A percentile compares a stretch with the other conserved stretches of the same genome.
phyloP scores from a whole-genome alignment of 1,284 basidiomycete species.

The Pseudozyma hubeiensis region DNA sequence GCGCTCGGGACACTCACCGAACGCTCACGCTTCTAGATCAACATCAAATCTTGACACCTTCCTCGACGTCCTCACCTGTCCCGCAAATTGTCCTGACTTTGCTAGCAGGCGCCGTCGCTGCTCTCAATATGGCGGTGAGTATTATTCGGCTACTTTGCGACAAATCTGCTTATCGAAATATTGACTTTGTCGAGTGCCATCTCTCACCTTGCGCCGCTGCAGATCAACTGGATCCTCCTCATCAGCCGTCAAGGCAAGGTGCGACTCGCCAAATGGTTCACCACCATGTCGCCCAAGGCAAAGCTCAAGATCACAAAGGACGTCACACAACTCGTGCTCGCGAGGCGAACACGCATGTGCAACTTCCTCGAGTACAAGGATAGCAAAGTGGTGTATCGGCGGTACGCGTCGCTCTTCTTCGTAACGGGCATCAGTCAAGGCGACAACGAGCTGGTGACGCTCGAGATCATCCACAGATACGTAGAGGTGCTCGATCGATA shows the following conservation, averaged over 20 bases:
- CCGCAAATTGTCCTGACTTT: neutral
- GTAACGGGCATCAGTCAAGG: conserved; percentile 87
- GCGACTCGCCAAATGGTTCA: conserved; percentile 98
- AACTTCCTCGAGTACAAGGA: conserved; percentile 98
- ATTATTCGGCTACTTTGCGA: no score
- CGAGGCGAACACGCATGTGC: conserved; percentile 96
- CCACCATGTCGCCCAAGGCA: conserved; percentile 89
- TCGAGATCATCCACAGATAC: conserved; percentile 97
- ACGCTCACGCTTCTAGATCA: conserved; percentile 2
- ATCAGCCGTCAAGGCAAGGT: conserved; percentile 98
- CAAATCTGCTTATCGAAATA: no score
- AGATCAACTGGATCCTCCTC: conserved; percentile 80
- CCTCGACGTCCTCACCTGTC: neutral
- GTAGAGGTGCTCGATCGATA: conserved; percentile 99
- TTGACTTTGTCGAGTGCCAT: no score
- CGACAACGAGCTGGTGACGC: conserved; percentile 91
- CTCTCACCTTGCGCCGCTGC: neutral
- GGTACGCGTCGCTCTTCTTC: conserved; percentile 98
- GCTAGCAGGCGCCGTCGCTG: neutral
- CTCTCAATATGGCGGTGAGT: conserved; percentile 16
- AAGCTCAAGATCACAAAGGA: conserved; percentile 99
- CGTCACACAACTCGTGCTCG: conserved; percentile 96
- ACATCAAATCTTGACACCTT: neutral
- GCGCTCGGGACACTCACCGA: conserved; percentile 29
- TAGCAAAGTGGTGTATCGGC: conserved; percentile 85